phyloP scores from a whole-genome alignment of 441 rosid species.

The Aquilaria agallochum region DNA sequence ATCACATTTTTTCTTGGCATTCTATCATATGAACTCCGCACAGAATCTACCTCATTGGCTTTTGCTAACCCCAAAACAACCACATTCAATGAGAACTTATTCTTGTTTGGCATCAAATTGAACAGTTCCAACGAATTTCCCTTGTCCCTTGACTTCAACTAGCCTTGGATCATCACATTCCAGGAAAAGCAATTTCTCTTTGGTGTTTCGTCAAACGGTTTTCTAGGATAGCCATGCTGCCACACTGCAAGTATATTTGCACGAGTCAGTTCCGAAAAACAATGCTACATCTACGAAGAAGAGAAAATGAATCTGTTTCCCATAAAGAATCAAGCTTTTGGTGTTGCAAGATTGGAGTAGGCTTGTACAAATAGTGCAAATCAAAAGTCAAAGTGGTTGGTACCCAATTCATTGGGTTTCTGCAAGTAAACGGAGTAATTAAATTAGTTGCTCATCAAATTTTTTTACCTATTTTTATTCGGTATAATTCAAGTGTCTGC shows the following conservation, averaged over 20 bases:
- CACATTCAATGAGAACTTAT: constrained; percentile 72
- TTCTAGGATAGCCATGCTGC: constrained; percentile 33
- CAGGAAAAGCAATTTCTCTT: constrained; percentile 60
- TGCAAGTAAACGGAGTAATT: no score
- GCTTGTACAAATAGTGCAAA: constrained; percentile 16
- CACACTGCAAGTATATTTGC: constrained; percentile 37
- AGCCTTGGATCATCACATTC: constrained; percentile 81
- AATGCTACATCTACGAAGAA: constrained; percentile 36
- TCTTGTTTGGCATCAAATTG: constrained; percentile 45
- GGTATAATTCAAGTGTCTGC: no score
- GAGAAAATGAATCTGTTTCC: constrained; percentile 48
- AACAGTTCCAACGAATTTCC: constrained; percentile 43
- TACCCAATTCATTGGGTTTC: no score
- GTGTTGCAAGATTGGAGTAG: constrained; percentile 39
- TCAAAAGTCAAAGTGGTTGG: constrained; percentile 26
- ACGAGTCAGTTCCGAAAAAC: constrained; percentile 57
- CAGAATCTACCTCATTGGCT: constrained; percentile 42
- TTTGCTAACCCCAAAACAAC: constrained; percentile 59
- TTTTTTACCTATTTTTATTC: no score
- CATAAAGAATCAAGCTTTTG: constrained; percentile 30
- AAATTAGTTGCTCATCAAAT: no score
- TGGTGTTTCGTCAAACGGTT: constrained; percentile 69
- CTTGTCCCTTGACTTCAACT: constrained; percentile 47
- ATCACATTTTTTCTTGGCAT: constrained; percentile 61
- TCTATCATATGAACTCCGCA: constrained; percentile 46